Evolutionary conservation across 2,329 filamentous ascomycete species (phyloP).

Genomic region (Scytalidium lignicola): DNA sequence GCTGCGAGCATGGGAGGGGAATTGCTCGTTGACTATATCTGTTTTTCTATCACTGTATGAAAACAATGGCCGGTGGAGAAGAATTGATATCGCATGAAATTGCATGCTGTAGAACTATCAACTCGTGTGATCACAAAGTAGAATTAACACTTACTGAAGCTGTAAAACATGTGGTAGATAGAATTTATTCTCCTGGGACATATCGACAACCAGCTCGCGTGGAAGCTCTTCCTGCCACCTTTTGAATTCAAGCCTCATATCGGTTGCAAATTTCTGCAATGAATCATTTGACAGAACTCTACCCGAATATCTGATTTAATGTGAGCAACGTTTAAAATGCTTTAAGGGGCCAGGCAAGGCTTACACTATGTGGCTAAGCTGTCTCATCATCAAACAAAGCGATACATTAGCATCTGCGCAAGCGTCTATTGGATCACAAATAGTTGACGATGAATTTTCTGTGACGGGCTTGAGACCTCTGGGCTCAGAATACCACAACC

Average conservation of each 20-base stretch:
- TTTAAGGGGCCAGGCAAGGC: neutral
- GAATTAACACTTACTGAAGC: conserved; percentile 4
- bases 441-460: neutral
- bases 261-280: conserved; percentile 5
- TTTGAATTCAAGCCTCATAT: conserved; percentile 5
- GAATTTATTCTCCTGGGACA: conserved; percentile 3
- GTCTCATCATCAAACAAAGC: conserved; percentile 9
- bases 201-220: conserved; percentile 4
- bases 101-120: conserved; percentile 6
- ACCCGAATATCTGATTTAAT: conserved; percentile 4
- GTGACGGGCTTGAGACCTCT: neutral
- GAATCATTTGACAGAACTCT: conserved; percentile 2
- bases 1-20: conserved; percentile 2
- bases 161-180: conserved; percentile 8
- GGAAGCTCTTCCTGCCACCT: conserved; percentile 4
- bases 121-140: neutral
- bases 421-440: conserved; percentile 4
- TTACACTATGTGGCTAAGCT: conserved; percentile 7
- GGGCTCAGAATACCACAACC: neutral
- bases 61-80: conserved; percentile 8
- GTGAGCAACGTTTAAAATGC: conserved; percentile 1
- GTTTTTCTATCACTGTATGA: conserved; percentile 2
- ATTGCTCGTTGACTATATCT: neutral
- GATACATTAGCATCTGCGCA: conserved; percentile 6
- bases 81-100: conserved; percentile 6